Evolutionary conservation across 169 alveolate species (phyloP), one percentile per base, ranked within the genome.

Genomic region (Nephromyces sp.): DNA sequence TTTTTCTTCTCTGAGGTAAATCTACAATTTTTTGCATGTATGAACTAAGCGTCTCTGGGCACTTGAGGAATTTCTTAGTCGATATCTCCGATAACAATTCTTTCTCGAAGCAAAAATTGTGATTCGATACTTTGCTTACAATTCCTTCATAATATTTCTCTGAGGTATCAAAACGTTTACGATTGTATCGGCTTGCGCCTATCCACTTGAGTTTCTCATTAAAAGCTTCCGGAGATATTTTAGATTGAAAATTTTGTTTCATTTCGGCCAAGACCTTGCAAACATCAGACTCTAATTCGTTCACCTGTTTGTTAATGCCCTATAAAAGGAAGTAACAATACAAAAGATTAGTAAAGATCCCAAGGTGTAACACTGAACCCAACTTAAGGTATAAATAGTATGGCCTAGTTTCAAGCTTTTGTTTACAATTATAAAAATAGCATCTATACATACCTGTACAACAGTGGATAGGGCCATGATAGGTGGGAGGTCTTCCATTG

Each of bases 401-500:
- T n/a, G n/a, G n/a, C n/a, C n/a, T n/a, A n/a, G n/a, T n/a, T n/a
- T n/a, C n/a, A n/a, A n/a, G n/a, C n/a, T n/a, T n/a, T n/a, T n/a
- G n/a, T n/a, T n/a, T n/a, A n/a, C n/a, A n/a, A n/a, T n/a, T 43
- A 43, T n/a, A 43, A 43, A 43, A 15, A 15, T 43, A 43, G 15
- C n/a, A 15, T 43, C 15, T 43, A 43, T 43, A 15, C 73, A 5
- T 34, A 75, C 82, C 30, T 75, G 82, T 25, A 75, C 82, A 31
- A 75, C 27, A 22, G 82, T 68, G 22, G 66, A 70, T 6, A 75
- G 66, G 30, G 77, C 68, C 2, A 30, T 21, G 15, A 28, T 74
- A 0, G 82, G 82, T 2, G 82, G 67, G 34, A 75, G 32, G 25
- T 75, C 77, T 0, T 52, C 28, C 25, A 75, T 63, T 1, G 53